Base-by-base conservation (phyloP, 2,329 filamentous ascomycete genomes). In the Podosphaera aphanis region DNA sequence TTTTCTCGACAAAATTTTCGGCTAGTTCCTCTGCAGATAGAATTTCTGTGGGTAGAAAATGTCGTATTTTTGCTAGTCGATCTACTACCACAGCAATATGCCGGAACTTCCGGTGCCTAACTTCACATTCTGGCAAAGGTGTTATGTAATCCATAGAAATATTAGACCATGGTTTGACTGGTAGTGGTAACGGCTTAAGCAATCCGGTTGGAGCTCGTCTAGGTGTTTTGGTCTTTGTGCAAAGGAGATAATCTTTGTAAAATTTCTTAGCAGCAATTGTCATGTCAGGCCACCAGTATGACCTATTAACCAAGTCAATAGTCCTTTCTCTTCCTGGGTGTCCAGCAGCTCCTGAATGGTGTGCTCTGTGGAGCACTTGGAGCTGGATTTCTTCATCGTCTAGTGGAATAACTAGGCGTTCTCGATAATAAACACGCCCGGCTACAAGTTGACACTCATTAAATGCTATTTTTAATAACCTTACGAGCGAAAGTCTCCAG, bases 1-100 rank as follows among this genome's bases (percentile, higher is more conserved):
- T n/a, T n/a, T n/a, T n/a, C n/a, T n/a, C n/a, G n/a, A 47, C 11
- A 27, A 49, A 48, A 13, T 46, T 5, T 2, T 15, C n/a, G 11
- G 48, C 43, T n/a, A 43, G 37, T 5, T 45, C 31, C 4, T 18
- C 13, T 2, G 46, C 5, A 29, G 25, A 5, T 29, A 29, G 11
- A 11, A 29, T 29, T 29, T 29, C 25, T 11, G 11, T 29, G 11
- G 25, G 25, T 29, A 29, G 5, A 5, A 5, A 29, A 11, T 29
- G 25, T 5, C 25, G 25, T 11, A 29, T 29, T 11, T 29, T 29
- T 29, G 25, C 11, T 11, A 29, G 25, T 5, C 25, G 25, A 11
- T 29, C 25, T 5, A 29, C 25, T 29, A 29, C 25, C 25, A 29
- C 25, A 5, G 25, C 25, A 29, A 29, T 29, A 11, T 29, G 25